These are phyloP conservation scores for Russula ochroleuca DNA, from an alignment of 768 basidiomycete species.

Conservation along the genomic window DNA sequence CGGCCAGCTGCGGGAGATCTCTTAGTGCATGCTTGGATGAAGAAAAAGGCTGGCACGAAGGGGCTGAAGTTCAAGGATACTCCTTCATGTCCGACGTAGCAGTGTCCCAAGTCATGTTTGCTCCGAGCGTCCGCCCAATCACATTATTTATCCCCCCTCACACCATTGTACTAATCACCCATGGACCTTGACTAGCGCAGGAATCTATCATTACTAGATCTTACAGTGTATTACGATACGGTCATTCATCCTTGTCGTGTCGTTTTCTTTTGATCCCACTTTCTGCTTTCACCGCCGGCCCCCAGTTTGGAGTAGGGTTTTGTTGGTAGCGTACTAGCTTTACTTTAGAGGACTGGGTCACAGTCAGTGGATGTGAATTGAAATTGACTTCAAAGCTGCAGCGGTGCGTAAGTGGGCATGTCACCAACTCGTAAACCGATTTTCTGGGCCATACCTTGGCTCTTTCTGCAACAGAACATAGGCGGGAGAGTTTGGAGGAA, in stretches of 20 bases:
- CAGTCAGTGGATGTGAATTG: constrained; percentile 61
- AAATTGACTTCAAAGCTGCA: constrained; percentile 67
- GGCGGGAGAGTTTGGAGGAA: constrained; percentile 70
- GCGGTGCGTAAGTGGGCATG: not conserved
- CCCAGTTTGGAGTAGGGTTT: constrained; percentile 92
- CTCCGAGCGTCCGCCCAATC: too few species aligned
- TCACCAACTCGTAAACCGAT: not conserved
- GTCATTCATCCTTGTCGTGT: constrained; percentile 30
- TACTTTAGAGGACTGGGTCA: constrained; percentile 55
- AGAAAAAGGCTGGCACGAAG: constrained; percentile 21
- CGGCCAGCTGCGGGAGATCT: constrained; percentile 78
- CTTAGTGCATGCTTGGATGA: constrained; percentile 70
- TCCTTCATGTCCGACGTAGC: not conserved
- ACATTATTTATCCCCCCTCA: not conserved
- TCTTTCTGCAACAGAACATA: constrained; percentile 62
- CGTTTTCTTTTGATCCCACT: constrained; percentile 44
- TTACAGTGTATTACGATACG: constrained; percentile 26
- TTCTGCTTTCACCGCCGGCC: constrained; percentile 68
- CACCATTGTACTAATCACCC: constrained; percentile 11
- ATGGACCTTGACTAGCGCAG: constrained; percentile 1
- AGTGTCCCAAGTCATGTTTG: not conserved
- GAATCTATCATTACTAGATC: constrained; percentile 21
- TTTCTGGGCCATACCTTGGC: constrained; percentile 44
- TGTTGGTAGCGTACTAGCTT: constrained; percentile 86
- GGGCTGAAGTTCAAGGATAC: constrained; percentile 13